phyloP scores from a whole-genome alignment of 2,329 filamentous ascomycete species.

The Venturia carpophila region DNA sequence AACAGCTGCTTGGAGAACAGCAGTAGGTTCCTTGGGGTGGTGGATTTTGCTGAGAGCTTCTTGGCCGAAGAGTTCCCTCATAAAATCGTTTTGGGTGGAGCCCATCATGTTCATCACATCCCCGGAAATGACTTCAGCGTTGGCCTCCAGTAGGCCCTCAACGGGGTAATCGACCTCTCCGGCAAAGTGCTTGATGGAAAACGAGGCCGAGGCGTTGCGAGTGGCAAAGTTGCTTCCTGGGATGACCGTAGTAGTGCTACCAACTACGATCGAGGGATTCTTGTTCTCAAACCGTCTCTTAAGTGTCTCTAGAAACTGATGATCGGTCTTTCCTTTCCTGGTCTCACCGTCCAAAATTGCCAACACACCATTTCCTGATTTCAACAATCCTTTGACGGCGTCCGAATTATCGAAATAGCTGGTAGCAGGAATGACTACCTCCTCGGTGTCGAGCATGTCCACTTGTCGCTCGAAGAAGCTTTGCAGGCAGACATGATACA shows the following conservation, averaged over 20 bases:
- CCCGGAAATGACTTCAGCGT: conserved; percentile 89
- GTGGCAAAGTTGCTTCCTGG: conserved; percentile 87
- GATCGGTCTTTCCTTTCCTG: conserved; percentile 75
- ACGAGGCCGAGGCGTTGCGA: conserved; percentile 69
- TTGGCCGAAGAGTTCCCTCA: conserved; percentile 88
- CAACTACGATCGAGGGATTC: conserved; percentile 80
- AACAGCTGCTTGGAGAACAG: conserved; percentile 92
- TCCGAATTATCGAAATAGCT: conserved; percentile 98
- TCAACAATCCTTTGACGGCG: conserved; percentile 83
- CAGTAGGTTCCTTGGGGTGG: conserved; percentile 83
- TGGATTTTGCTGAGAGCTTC: conserved; percentile 85
- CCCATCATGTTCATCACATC: conserved; percentile 93
- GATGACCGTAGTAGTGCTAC: conserved; percentile 63
- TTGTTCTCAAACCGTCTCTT: conserved; percentile 91
- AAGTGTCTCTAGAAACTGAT: conserved; percentile 83
- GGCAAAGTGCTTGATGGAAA: conserved; percentile 91
- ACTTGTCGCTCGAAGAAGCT: conserved; percentile 95
- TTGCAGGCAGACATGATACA: conserved; percentile 89
- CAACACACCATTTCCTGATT: conserved; percentile 83
- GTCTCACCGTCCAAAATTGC: conserved; percentile 96
- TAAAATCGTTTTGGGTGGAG: conserved; percentile 79
- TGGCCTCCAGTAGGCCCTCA: conserved; percentile 83
- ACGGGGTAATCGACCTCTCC: conserved; percentile 93
- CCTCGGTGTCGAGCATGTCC: conserved; percentile 87
- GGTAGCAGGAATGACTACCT: conserved; percentile 80